phyloP scores from a whole-genome alignment of 495 filamentous ascomycete genomes.

The Beverwykella pulmonaria region DNA sequence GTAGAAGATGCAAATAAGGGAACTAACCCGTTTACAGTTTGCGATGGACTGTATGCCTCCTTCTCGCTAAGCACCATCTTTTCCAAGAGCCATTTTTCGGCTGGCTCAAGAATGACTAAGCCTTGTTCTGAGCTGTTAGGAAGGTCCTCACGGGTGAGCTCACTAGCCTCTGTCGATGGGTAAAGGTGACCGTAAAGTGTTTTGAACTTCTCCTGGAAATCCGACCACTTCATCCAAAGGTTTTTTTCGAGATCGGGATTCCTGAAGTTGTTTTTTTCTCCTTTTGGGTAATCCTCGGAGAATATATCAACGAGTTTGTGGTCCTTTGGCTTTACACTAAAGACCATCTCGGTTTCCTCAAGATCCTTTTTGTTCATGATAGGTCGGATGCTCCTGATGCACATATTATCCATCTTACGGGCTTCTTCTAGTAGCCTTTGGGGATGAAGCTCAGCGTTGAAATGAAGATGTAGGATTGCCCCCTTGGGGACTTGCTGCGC shows the following conservation, averaged over 20 bases:
- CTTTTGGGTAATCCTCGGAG: conserved; percentile 30
- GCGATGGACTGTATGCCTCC: conserved; percentile 35
- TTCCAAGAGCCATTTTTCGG: conserved; percentile 35
- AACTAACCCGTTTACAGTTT: conserved; percentile 43
- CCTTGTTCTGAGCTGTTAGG: conserved; percentile 21
- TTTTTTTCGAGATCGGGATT: conserved; percentile 10
- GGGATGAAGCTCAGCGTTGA: conserved; percentile 47
- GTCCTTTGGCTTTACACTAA: conserved; percentile 40
- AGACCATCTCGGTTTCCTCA: conserved; percentile 42
- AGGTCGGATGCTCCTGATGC: conserved; percentile 40
- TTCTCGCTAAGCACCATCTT: conserved; percentile 41
- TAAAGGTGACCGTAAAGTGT: not conserved
- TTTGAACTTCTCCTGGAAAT: conserved; percentile 2
- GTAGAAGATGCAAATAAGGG: not conserved
- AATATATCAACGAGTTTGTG: conserved; percentile 39
- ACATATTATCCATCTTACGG: conserved; percentile 39
- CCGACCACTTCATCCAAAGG: conserved; percentile 21
- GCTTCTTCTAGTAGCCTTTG: conserved; percentile 38
- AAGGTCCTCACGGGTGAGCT: not conserved
- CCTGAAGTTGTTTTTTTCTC: conserved; percentile 14
- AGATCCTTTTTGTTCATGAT: conserved; percentile 31
- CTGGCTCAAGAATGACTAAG: conserved; percentile 7
- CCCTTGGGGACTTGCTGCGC: conserved; percentile 44
- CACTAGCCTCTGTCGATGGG: not conserved
- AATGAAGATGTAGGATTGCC: conserved; percentile 45